Evolutionary conservation across 1,284 basidiomycete genomes (phyloP), one percentile per base, ranked within the genome.

Genomic region (Cutaneotrichosporon sp.): DNA sequence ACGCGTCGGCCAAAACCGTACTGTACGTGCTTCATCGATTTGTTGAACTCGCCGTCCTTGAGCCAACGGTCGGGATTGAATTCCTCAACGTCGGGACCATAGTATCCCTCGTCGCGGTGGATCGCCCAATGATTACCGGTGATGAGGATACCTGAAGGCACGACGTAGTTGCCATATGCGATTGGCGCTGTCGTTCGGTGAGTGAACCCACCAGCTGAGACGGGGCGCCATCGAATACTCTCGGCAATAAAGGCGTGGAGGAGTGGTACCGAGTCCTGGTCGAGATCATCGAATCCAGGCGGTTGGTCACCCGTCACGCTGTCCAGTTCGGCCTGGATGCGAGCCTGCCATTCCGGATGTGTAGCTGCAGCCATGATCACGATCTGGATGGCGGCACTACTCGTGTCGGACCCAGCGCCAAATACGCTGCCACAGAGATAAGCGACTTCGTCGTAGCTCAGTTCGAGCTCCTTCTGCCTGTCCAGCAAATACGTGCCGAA

Each of bases 281-380:
- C 60, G 14, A 61, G 42, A 16, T 65, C 65, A 36, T 58, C 64
- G 30, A 63, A 69, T 5, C 62, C 49, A 14, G 68, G 68, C 31
- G 16, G 42, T 31, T 36, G 13, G 4, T 30, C 46, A 13, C 50
- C 56, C 22, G 21, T 16, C 36, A 89, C 82, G 4, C 57, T 60
- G 60, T 89, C 87, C 6, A 90, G 73, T 70, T 90, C 86, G 5
- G 84, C 82, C 68, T 87, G 87, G 0, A 89, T 86, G 38, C 75
- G 78, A 3, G 67, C 73, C 63, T 88, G 86, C 4, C 83, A 81
- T 7, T 86, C 83, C 0, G 87, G 87, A 70, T 85, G 84, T 31
- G 80, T 81, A 0, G 87, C 87, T 0, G 89, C 86, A 0, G 88
- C 88, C 83, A 90, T 84, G 30, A 86, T 81, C 36, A 82, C 78